phyloP scores from a whole-genome alignment of 768 basidiomycete genomes.

The Cyclocybe cylindracea region DNA sequence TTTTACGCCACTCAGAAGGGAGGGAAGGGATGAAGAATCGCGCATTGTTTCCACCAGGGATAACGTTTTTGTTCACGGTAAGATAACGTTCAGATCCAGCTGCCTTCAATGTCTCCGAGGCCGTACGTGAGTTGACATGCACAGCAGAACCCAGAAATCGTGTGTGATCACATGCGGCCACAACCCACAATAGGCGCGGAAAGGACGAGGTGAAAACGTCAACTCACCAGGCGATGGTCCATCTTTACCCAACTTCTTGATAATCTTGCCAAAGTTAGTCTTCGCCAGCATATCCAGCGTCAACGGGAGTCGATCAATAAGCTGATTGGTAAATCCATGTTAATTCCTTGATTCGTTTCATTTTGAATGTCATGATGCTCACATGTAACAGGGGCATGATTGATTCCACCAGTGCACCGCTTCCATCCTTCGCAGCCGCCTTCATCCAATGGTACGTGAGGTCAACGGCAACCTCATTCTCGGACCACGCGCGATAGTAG shows the following conservation, averaged over 20 bases:
- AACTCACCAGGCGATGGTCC: conserved; percentile 80
- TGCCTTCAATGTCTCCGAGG: conserved; percentile 6
- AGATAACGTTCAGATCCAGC: background rate
- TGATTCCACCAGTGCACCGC: conserved; percentile 65
- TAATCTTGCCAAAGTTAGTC: conserved; percentile 79
- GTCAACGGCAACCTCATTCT: conserved; percentile 74
- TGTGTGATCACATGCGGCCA: conserved; percentile 17
- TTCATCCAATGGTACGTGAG: conserved; percentile 83
- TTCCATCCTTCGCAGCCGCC: conserved; percentile 59
- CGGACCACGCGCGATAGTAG: conserved; percentile 86
- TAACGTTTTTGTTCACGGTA: conserved; percentile 1
- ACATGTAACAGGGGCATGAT: conserved; percentile 88
- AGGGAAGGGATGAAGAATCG: background rate
- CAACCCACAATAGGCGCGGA: conserved; percentile 6
- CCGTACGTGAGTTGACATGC: conserved; percentile 16
- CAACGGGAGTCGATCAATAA: conserved; percentile 83
- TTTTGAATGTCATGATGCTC: conserved; percentile 34
- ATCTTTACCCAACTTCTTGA: conserved; percentile 76
- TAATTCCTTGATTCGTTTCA: background rate
- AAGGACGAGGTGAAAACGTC: conserved; percentile 2
- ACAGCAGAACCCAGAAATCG: conserved; percentile 2
- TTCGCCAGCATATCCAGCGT: conserved; percentile 65
- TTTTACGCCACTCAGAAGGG: conserved; percentile 36
- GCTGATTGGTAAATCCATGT: conserved; percentile 39
- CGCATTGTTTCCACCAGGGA: too few relatives aligned